Evolutionary conservation across 768 basidiomycete genomes (phyloP), one percentile per base, ranked within the genome.

Genomic region (Collybiopsis luxurians): DNA sequence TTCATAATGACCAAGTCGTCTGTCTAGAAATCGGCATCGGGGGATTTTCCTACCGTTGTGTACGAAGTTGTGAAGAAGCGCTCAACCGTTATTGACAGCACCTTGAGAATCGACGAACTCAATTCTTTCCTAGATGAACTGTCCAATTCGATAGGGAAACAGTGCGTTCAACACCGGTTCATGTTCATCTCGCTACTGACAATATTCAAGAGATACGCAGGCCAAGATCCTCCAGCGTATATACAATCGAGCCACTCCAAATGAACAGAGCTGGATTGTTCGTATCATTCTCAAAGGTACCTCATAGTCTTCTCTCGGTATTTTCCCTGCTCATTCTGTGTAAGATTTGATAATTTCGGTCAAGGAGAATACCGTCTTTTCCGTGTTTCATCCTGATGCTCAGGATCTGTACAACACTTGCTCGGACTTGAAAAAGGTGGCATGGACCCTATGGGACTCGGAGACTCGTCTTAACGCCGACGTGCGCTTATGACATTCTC

Each of bases 191-290:
- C n/a, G 31, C 23, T 21, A 34, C 31, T 50, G 28, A 30, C 31
- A 21, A 5, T 15, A 2, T n/a, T 57, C 31, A 64, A 97, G 94
- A 26, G 87, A 90, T 19, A 64, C 81, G 11, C 91, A 95, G 63
- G 81, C 85, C 3, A 88, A 81, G 48, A 82, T 94, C 26, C 68
- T 98, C 59, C 84, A 88, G 60, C 81, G 88, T 2, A 69, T 97
- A 2, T 89, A 90, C 62, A 89, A 91, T 64, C 82, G 82, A 42
- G 75, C 87, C 24, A 96, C 95, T 1, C 77, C 95, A 0, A 84
- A 87, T 55, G 95, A 98, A 65, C 95, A 97, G 65, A 83, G 86
- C 47, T 99, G 97, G 97, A 86, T 99, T 56, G 87, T 92, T n/a
- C 84, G 94, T 7, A 92, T 99, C 67, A 90, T 99, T 47, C 76